Conservation (phyloP, 805 yeast species). For the Suhomyces pyralidae region DNA sequence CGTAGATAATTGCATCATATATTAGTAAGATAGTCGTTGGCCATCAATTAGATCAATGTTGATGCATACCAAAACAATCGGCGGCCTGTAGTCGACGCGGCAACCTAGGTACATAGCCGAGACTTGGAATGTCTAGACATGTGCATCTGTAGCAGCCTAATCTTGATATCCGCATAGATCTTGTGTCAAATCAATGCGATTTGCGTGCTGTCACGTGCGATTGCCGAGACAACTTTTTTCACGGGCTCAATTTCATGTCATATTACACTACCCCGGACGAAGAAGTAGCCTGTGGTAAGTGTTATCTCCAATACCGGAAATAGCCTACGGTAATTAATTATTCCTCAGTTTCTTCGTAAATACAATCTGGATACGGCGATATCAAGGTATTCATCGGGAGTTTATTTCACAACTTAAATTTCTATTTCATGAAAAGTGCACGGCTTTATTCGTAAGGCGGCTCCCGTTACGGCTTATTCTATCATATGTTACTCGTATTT, state of each 20-base stretch:
- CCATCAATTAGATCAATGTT: no score
- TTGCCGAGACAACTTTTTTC: background rate
- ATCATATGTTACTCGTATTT: no score
- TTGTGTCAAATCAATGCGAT: background rate
- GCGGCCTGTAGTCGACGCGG: background rate
- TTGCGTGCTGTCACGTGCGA: constrained; percentile 1
- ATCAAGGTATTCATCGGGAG: no score
- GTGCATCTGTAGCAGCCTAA: background rate
- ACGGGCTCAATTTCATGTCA: background rate
- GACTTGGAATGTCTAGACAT: background rate
- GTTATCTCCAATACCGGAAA: background rate
- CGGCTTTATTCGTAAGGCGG: no score
- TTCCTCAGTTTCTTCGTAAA: background rate
- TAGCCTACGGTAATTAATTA: no score
- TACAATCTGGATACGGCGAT: background rate
- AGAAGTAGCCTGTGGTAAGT: background rate
- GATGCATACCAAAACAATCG: no score
- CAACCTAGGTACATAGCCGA: background rate
- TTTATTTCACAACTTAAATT: no score
- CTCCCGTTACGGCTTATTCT: no score
- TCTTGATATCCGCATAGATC: background rate
- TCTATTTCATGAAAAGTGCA: no score
- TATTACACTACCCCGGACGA: background rate
- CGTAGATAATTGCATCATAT: background rate
- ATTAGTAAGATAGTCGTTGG: background rate